phyloP scores from a whole-genome alignment of 805 yeast species.

The Candida stauntonica region DNA sequence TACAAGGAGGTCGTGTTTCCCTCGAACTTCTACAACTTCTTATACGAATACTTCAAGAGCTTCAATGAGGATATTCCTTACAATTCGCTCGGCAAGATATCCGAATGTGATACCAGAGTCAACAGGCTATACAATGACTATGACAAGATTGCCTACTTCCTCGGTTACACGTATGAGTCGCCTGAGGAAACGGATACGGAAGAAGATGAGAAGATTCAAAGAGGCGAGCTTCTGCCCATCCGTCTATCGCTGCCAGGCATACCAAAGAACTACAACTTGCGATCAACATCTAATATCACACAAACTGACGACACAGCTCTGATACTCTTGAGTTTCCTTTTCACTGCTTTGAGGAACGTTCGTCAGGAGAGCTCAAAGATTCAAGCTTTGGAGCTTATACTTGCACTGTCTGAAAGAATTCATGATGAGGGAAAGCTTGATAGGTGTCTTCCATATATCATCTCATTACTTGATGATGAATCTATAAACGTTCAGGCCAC shows the following conservation, averaged over 20 bases:
- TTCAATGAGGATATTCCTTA: slow-evolving; percentile 26
- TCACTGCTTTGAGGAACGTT: slow-evolving; percentile 58
- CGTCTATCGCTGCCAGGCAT: slow-evolving; percentile 50
- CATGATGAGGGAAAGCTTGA: slow-evolving; percentile 85
- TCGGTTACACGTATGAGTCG: slow-evolving; percentile 32
- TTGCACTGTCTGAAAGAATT: slow-evolving; percentile 70
- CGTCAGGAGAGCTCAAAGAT: slow-evolving; percentile 55
- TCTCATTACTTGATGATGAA: slow-evolving; percentile 66
- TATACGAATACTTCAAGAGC: slow-evolving; percentile 61
- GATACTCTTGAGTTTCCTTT: slow-evolving; percentile 52
- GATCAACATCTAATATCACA: slow-evolving; percentile 29
- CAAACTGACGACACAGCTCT: slow-evolving; percentile 45
- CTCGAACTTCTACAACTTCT: slow-evolving; percentile 57
- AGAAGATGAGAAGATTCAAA: slow-evolving; percentile 7
- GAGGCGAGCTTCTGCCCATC: slow-evolving; percentile 30
- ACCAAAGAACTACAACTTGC: slow-evolving; percentile 40
- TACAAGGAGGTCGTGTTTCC: slow-evolving; percentile 59
- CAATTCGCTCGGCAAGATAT: slow-evolving; percentile 27
- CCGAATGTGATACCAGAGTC: slow-evolving; percentile 53
- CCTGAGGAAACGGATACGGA: background rate
- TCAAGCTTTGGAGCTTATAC: slow-evolving; percentile 69
- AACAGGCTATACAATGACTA: slow-evolving; percentile 56
- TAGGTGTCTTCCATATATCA: slow-evolving; percentile 75
- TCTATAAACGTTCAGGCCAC: slow-evolving; percentile 61
- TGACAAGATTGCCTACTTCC: slow-evolving; percentile 40